Evolutionary conservation across 2,329 filamentous ascomycete species (phyloP).

Genomic region (Pseudogymnoascus verrucosus): DNA sequence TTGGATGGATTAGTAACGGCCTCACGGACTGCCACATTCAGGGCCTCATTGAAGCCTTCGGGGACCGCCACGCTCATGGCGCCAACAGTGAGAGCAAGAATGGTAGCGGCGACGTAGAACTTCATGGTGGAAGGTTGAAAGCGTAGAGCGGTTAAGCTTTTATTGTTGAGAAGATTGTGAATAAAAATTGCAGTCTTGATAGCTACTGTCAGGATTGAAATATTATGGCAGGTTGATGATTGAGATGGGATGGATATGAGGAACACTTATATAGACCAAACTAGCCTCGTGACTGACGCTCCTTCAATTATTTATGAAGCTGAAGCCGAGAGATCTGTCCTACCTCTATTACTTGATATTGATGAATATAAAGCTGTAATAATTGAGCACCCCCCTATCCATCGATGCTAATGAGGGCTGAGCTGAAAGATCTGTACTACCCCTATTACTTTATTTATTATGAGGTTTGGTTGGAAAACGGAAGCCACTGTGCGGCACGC

Average conservation of each 20-base stretch:
- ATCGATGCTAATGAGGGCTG: not conserved
- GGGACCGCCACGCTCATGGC: conserved; percentile 30
- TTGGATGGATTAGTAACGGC: too few relatives aligned
- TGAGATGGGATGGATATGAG: not conserved
- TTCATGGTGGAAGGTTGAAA: not conserved
- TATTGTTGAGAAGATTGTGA: not conserved
- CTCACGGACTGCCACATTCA: too few relatives aligned
- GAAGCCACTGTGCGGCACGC: not conserved
- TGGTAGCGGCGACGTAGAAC: conserved; percentile 16
- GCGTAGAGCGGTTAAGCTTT: not conserved
- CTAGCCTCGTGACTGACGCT: too few relatives aligned
- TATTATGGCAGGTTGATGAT: not conserved
- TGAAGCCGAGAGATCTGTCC: not conserved
- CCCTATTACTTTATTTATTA: not conserved
- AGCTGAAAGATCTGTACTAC: not conserved
- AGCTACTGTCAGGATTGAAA: not conserved
- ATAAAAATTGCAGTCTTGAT: not conserved
- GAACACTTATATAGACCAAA: not conserved
- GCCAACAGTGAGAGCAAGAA: conserved; percentile 24
- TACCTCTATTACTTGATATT: not conserved
- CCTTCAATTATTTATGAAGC: not conserved
- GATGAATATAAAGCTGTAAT: not conserved
- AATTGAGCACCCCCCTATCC: not conserved
- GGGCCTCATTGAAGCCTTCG: too few relatives aligned
- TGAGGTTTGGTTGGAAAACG: not conserved